Evolutionary conservation across 2,329 filamentous ascomycete genomes (phyloP).

Genomic region (Aplosporella prunicola): DNA sequence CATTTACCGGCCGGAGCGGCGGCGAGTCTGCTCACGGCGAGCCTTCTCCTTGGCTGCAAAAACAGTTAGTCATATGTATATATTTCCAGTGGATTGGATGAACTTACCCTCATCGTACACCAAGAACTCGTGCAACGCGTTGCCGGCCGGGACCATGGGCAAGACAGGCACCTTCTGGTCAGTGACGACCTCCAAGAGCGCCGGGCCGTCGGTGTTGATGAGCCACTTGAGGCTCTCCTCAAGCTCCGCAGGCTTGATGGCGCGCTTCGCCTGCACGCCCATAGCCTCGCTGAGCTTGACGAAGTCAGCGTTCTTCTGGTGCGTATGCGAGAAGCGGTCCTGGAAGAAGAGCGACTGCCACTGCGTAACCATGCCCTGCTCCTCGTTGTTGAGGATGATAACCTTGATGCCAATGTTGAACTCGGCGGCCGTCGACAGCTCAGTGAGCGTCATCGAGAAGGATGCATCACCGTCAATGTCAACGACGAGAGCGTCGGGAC

Average conservation of each 20-base stretch:
- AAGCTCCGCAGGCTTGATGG: conserved; percentile 66
- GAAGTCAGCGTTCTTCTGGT: conserved; percentile 93
- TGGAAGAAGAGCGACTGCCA: conserved; percentile 98
- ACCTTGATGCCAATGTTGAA: conserved; percentile 97
- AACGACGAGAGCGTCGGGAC: conserved; percentile 73
- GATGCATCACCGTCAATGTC: conserved; percentile 98
- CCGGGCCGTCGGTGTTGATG: conserved; percentile 75
- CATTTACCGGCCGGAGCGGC: conserved; percentile 42
- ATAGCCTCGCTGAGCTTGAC: conserved; percentile 88
- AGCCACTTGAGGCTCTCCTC: conserved; percentile 76
- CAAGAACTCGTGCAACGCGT: conserved; percentile 84
- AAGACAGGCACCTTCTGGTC: conserved; percentile 89
- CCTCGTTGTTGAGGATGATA: conserved; percentile 90
- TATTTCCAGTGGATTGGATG: conserved; percentile 1
- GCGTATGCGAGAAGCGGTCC: conserved; percentile 84
- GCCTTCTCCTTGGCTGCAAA: conserved; percentile 55
- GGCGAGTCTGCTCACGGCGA: conserved; percentile 56
- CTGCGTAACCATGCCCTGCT: conserved; percentile 97
- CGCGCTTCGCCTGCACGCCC: conserved; percentile 67
- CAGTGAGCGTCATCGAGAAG: conserved; percentile 96
- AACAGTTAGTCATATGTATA: not conserved
- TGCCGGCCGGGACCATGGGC: conserved; percentile 90
- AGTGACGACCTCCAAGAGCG: conserved; percentile 81
- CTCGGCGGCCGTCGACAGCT: conserved; percentile 84
- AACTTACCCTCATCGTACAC: conserved; percentile 68